Evolutionary conservation across 2,329 filamentous ascomycete genomes (phyloP).

Genomic region (Botryosphaeria dothidea): DNA sequence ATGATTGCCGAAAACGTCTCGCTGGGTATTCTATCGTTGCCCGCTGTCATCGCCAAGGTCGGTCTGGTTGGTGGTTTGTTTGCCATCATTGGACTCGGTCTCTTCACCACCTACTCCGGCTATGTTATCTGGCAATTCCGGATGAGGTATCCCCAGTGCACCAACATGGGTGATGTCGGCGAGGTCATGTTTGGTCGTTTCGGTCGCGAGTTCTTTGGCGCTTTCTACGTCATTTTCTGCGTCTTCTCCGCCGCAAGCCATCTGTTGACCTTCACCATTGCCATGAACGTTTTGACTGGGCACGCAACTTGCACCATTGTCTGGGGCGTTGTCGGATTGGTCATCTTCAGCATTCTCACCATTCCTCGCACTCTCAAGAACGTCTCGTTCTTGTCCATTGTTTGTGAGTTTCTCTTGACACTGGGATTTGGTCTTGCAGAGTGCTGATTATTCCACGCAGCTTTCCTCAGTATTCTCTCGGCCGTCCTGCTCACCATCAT

Average conservation of each 20-base stretch:
- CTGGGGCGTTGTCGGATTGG: conserved; percentile 61
- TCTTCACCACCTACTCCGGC: conserved; percentile 63
- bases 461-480: conserved; percentile 64
- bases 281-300: conserved; percentile 64
- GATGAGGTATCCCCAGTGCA: conserved; percentile 52
- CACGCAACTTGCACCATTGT: conserved; percentile 65
- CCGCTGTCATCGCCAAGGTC: conserved; percentile 47
- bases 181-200: conserved; percentile 60
- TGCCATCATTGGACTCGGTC: conserved; percentile 50
- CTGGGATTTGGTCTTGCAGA: neutral
- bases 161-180: conserved; percentile 70
- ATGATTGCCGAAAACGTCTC: conserved; percentile 62
- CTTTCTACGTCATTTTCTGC: conserved; percentile 48
- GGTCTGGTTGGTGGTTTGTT: conserved; percentile 51
- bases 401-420: conserved; percentile 41
- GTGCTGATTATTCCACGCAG: conserved; percentile 28
- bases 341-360: conserved; percentile 60
- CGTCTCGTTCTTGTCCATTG: conserved; percentile 63
- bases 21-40: conserved; percentile 48
- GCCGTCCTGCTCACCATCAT: conserved; percentile 71
- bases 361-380: conserved; percentile 64
- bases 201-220: conserved; percentile 55
- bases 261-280: conserved; percentile 68
- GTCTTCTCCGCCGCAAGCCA: conserved; percentile 71
- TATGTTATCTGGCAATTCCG: conserved; percentile 65